Base-by-base conservation (phyloP, 805 yeast species). In the Yarrowia sp. region DNA sequence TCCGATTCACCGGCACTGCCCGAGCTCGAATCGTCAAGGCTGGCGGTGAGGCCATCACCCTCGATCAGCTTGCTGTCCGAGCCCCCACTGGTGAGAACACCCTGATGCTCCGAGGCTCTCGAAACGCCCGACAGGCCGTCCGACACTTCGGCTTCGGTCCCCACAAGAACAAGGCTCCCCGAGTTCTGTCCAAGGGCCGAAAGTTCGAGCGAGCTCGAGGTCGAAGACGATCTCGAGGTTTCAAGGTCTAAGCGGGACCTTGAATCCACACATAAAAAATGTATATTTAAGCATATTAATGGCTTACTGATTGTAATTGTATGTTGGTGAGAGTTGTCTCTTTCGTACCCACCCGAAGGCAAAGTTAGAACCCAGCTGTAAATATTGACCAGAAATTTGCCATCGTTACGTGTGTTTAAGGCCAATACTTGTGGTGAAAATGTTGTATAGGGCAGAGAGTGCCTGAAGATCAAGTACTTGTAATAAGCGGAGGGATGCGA, bases 171-270 rank as follows among this genome's bases (percentile, higher is more conserved):
- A 94, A 94, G 90, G 98, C 98, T 77, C 99, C 99, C 83, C 91
- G 96, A 85, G 87, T 94, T 81, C 75, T 81, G 77, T 93, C 98
- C 68, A 91, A 84, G 80, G 99, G 99, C 81, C 94, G 98, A 88
- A 94, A 94, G 85, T 94, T 94, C 87, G 99, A 94, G 87, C 91
- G 94, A 83, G 99, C 97, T 76, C 94, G 99, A 90, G 99, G 99
- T 87, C 96, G 88, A 82, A 87, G 99, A 85, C 87, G 84, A 80
- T 92, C 98, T 72, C 91, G 96, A 87, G 99, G 97, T 85, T 94
- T 94, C 99, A 94, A 94, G 89, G 99, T 94, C 83, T 94, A 93
- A 90, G 72, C 68, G 13, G 16, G 44, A 59, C 29, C 13, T 51
- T 25, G 42, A 18, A 10, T 16, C n/a, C 9, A 10, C 8, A 18